These are phyloP conservation scores for Candida smagusa DNA, from an alignment of 1,139 yeast species.

Conservation along the genomic window DNA sequence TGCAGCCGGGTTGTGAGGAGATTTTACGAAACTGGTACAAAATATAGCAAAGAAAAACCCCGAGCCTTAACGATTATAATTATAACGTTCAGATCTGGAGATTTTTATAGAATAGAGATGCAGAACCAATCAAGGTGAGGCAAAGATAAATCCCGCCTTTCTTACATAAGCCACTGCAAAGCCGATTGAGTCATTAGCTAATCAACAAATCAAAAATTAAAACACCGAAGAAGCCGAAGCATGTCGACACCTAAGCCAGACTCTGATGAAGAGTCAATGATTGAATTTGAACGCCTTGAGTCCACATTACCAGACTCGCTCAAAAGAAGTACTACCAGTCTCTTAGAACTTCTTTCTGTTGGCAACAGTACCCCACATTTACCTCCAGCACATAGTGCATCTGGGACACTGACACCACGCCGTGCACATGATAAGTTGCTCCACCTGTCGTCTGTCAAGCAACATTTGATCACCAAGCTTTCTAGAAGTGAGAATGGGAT, in stretches of 20 bases:
- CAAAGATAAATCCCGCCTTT: too few relatives aligned
- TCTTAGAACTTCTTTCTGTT: constrained; percentile 28
- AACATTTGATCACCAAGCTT: constrained; percentile 28
- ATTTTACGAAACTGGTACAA: too few relatives aligned
- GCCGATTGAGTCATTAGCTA: too few relatives aligned
- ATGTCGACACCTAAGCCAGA: constrained; percentile 8
- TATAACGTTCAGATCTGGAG: too few relatives aligned
- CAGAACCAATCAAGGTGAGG: too few relatives aligned
- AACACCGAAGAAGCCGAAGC: neutral
- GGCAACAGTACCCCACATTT: constrained; percentile 2
- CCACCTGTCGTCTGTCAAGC: constrained; percentile 3
- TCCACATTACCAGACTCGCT: constrained; percentile 44
- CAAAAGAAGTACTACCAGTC: constrained; percentile 39
- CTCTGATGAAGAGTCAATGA: constrained; percentile 23
- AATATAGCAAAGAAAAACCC: too few relatives aligned
- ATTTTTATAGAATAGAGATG: too few relatives aligned
- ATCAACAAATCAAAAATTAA: too few relatives aligned
- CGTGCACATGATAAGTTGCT: constrained; percentile 3
- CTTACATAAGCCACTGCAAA: too few relatives aligned
- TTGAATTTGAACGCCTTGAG: constrained; percentile 45
- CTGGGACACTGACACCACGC: constrained; percentile 3
- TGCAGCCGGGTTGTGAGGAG: too few relatives aligned
- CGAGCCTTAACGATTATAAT: too few relatives aligned
- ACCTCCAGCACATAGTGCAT: constrained; percentile 1
- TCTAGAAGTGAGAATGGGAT: constrained; percentile 35